Evolutionary conservation across 2,329 filamentous ascomycete genomes (phyloP), one percentile per base, ranked within the genome.

Genomic region (Fusarium sarcochroum): DNA sequence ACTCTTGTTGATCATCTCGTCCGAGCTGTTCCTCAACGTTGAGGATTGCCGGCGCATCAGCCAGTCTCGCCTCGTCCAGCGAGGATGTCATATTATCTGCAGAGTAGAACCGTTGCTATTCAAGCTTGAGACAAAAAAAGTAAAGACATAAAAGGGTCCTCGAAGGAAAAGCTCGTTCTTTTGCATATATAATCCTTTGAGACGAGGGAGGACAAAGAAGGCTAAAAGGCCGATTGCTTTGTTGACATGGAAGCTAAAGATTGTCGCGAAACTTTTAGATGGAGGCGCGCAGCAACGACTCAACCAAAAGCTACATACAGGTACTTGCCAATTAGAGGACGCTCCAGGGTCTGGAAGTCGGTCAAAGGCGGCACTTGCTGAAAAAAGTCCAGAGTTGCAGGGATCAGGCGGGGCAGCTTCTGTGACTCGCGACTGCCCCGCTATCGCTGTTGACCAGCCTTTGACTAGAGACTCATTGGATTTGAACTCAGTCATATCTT

Each of bases 1-100:
- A 91, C 50, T 89, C 87, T 48, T 90, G 86, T 61, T 89, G 81
- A 7, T 83, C 84, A 27, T 82, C 80, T 11, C 64, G 63, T 23
- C 67, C 58, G 17, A 76, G 57, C 37, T 76, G 69, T n/a, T 76
- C 72, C 32, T 79, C 73, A 27, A 79, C 47, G 9, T 58, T 47
- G 42, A 79, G 51, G 10, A 73, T 73, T 11, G 73, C 77, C 5
- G 77, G 67, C 41, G 67, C 66, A 15, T 76, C 66, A 20, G 66
- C 69, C 18, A 68, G 32, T n/a, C 18, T 53, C 9, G 45, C 47
- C 44, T 73, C 71, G 18, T 73, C 59, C 35, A 62, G 30, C 23
- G 58, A 51, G 20, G 58, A 66, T 20, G 67, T 21, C 69, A 72
- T 73, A 34, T 5, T 41, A 38, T 25, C 10, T 35, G 15, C 23